Conservation (phyloP, 768 basidiomycete species). For the Lentinula sp. region DNA sequence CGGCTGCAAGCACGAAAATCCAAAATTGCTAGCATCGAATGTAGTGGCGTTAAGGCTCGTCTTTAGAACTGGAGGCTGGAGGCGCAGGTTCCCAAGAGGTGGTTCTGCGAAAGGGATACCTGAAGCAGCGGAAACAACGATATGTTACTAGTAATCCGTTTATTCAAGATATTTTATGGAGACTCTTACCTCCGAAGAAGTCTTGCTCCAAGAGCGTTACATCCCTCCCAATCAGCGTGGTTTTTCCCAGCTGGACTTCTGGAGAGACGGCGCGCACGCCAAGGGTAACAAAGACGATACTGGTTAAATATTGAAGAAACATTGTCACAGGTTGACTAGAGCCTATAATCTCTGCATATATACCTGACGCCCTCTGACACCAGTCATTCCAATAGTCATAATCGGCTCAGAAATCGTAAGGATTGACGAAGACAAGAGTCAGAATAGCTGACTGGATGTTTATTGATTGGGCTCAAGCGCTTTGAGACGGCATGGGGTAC, state of each 20-base stretch:
- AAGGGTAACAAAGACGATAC: background rate
- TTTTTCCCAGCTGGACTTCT: slow-evolving; percentile 9
- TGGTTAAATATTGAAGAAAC: background rate
- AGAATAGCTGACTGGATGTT: too few species aligned
- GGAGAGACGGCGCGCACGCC: background rate
- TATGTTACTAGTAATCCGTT: background rate
- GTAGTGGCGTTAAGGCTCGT: slow-evolving; percentile 11
- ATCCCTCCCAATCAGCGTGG: slow-evolving; percentile 14
- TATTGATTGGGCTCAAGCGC: too few species aligned
- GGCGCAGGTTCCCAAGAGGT: slow-evolving; percentile 21
- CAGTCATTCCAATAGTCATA: too few species aligned
- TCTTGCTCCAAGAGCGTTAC: slow-evolving; percentile 15
- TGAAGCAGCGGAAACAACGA: background rate
- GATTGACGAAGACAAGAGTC: too few species aligned
- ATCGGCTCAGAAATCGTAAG: too few species aligned
- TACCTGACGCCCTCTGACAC: too few species aligned
- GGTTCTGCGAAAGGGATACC: slow-evolving; percentile 24
- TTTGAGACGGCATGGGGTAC: too few species aligned
- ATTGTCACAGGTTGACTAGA: background rate
- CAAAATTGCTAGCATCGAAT: slow-evolving; percentile 24
- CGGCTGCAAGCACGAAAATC: slow-evolving; percentile 22
- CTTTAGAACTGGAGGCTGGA: slow-evolving; percentile 22
- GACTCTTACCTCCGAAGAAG: slow-evolving; percentile 22
- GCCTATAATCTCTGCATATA: too few species aligned
- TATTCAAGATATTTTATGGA: background rate